These are phyloP conservation scores for Arthrinium phaeospermum DNA, from an alignment of 2,329 filamentous ascomycete genomes.

Conservation along the genomic window DNA sequence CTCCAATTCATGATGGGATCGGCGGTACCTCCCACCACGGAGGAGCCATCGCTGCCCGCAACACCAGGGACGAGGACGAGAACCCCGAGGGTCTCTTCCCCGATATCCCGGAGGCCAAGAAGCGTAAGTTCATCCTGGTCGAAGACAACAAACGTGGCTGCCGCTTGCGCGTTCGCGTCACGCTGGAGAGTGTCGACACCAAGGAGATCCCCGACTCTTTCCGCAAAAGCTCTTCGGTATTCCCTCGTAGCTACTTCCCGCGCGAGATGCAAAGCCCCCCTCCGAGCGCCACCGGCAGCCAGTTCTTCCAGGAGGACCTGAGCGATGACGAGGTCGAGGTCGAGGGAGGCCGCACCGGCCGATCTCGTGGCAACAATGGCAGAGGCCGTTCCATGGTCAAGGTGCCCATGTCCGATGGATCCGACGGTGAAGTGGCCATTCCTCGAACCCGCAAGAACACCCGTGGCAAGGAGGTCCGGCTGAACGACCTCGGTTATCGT, in stretches of 20 bases:
- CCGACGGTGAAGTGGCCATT: conserved; percentile 74
- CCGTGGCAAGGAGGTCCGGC: conserved; percentile 81
- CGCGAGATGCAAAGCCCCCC: conserved; percentile 90
- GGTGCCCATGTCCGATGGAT: conserved; percentile 72
- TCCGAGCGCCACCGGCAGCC: conserved; percentile 73
- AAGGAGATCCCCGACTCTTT: conserved; percentile 96
- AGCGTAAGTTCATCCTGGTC: conserved; percentile 95
- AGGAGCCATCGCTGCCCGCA: conserved; percentile 38
- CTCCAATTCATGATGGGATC: conserved; percentile 45
- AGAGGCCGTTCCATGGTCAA: conserved; percentile 55
- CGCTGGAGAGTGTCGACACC: conserved; percentile 91
- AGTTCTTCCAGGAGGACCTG: conserved; percentile 73
- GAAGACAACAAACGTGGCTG: conserved; percentile 84
- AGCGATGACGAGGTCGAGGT: conserved; percentile 63
- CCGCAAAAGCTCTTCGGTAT: conserved; percentile 87
- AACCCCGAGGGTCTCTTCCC: conserved; percentile 79
- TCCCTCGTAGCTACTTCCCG: conserved; percentile 88
- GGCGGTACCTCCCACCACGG: conserved; percentile 42
- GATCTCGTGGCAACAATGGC: conserved; percentile 42
- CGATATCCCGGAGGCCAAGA: conserved; percentile 86
- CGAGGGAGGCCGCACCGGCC: conserved; percentile 50
- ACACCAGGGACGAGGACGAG: conserved; percentile 54
- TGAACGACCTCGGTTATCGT: conserved; percentile 92
- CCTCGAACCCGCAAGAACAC: conserved; percentile 73
- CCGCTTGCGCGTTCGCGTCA: conserved; percentile 86